Evolutionary conservation across 1,139 yeast genomes (phyloP).

Genomic region (Sugiyamaella grinbergsii): DNA sequence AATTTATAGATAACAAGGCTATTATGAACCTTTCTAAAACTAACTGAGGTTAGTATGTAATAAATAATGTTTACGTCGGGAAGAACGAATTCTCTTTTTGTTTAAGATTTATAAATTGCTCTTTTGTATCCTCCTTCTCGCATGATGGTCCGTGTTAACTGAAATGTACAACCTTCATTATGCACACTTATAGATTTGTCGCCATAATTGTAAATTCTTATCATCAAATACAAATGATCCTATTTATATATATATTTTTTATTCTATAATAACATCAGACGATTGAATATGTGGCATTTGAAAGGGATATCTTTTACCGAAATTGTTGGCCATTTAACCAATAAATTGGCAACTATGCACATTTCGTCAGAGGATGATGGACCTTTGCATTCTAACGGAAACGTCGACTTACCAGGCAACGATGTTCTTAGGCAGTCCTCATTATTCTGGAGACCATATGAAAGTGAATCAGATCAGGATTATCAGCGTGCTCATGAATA

Average conservation of each 20-base stretch:
- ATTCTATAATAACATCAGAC: neutral
- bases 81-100: neutral
- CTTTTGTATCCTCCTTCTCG: neutral
- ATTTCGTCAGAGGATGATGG: neutral
- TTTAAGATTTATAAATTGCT: neutral
- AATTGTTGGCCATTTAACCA: slow-evolving; percentile 1
- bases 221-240: neutral
- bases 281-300: slow-evolving; percentile 6
- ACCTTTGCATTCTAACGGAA: neutral
- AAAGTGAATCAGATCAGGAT: neutral
- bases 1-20: slow-evolving; percentile 17
- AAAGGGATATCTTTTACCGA: slow-evolving; percentile 2
- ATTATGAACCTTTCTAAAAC: slow-evolving; percentile 8
- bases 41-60: too few relatives aligned
- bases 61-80: too few relatives aligned
- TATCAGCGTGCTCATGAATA: neutral
- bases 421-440: neutral
- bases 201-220: slow-evolving; percentile 1
- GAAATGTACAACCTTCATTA: too few relatives aligned
- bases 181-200: too few relatives aligned
- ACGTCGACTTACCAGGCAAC: neutral
- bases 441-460: neutral
- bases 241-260: neutral
- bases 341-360: neutral
- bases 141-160: neutral